Percentiles rank a stretch among this genome's conserved stretches.
phyloP scores from a whole-genome alignment of 495 filamentous ascomycete species.

The Emericellopsis terricola region DNA sequence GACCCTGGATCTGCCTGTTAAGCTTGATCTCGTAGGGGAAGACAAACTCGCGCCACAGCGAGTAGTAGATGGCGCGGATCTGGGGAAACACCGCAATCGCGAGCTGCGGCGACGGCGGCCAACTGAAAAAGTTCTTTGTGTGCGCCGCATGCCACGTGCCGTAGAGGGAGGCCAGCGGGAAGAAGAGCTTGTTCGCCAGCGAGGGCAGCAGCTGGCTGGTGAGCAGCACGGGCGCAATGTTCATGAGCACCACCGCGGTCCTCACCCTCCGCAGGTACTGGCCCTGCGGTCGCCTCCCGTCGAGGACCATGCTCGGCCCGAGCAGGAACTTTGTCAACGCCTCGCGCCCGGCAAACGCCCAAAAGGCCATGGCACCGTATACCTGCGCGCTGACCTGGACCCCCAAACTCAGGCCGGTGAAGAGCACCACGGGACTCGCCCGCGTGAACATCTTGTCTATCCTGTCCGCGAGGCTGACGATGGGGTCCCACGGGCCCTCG shows the following conservation, averaged over 20 bases:
- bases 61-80: slow-evolving; percentile 45
- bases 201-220: slow-evolving; percentile 14
- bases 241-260: slow-evolving; percentile 9
- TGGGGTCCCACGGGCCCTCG: slow-evolving; percentile 46
- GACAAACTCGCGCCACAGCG: slow-evolving; percentile 47
- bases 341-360: slow-evolving; percentile 18
- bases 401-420: slow-evolving; percentile 34
- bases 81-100: slow-evolving; percentile 50
- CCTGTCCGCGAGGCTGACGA: slow-evolving; percentile 39
- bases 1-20: slow-evolving; percentile 16
- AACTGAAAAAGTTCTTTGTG: slow-evolving; percentile 17
- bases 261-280: neutral
- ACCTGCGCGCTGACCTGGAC: slow-evolving; percentile 22
- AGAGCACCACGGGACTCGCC: slow-evolving; percentile 39
- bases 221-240: slow-evolving; percentile 21
- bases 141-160: slow-evolving; percentile 6
- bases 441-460: slow-evolving; percentile 35
- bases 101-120: slow-evolving; percentile 63
- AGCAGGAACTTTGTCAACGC: slow-evolving; percentile 7
- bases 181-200: slow-evolving; percentile 10
- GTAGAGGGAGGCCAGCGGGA: slow-evolving; percentile 17
- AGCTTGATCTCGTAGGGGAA: slow-evolving; percentile 44
- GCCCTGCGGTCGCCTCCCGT: neutral
- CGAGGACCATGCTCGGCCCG: neutral
- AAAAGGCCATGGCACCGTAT: slow-evolving; percentile 18